Conservation (phyloP, 805 yeast genomes). For the Hemisphaericaspora nanyangensis region DNA sequence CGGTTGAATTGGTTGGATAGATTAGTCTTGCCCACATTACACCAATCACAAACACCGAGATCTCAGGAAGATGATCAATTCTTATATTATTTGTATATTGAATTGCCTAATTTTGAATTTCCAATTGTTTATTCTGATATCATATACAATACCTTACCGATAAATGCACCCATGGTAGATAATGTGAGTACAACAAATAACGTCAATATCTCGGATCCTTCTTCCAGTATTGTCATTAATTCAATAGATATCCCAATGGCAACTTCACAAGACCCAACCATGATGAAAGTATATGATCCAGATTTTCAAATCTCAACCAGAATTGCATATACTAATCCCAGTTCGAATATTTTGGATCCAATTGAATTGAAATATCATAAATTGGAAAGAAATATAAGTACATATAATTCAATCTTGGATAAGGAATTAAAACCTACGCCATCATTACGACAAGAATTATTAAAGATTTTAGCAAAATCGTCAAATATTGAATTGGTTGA, state of each 20-base stretch:
- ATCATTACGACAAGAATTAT: conserved; percentile 69
- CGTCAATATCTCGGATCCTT: neutral
- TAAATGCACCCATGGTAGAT: neutral
- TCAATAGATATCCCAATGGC: conserved; percentile 29
- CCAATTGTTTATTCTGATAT: conserved; percentile 41
- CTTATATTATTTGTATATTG: conserved; percentile 29
- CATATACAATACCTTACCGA: conserved; percentile 12
- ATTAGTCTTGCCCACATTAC: conserved; percentile 19
- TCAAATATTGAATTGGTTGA: conserved; percentile 79
- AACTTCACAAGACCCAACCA: conserved; percentile 1
- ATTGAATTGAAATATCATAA: conserved; percentile 84
- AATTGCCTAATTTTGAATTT: conserved; percentile 40
- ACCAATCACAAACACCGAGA: neutral
- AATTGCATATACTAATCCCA: conserved; percentile 1
- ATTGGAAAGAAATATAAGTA: conserved; percentile 73
- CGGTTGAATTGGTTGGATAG: conserved; percentile 73
- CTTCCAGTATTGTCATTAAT: conserved; percentile 31
- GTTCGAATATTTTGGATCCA: conserved; percentile 51
- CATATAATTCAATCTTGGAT: conserved; percentile 64
- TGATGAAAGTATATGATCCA: conserved; percentile 42
- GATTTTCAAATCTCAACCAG: conserved; percentile 23
- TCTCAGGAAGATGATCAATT: neutral
- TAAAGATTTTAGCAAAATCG: conserved; percentile 66
- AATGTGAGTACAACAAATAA: conserved; percentile 16
- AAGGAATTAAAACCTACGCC: conserved; percentile 87